Evolutionary conservation across 1,284 basidiomycete species (phyloP).

Genomic region (Afroboletus lepidellus): DNA sequence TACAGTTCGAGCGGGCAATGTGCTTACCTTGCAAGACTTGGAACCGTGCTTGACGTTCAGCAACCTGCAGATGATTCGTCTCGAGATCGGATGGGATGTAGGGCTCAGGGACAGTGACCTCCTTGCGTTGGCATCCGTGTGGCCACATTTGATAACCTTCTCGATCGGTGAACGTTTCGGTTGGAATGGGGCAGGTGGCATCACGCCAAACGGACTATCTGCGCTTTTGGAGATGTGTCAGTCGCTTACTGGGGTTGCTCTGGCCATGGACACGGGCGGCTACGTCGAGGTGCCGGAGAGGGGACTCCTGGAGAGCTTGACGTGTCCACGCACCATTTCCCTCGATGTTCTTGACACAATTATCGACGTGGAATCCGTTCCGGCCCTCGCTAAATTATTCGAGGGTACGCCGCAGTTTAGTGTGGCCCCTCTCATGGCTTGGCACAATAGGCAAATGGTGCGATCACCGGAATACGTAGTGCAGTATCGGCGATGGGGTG

Average conservation of each 20-base stretch:
- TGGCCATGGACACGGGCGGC: background rate
- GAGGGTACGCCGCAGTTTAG: too few relatives aligned
- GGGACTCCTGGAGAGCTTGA: too few relatives aligned
- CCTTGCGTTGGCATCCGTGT: background rate
- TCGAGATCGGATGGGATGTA: background rate
- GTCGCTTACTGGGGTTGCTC: background rate
- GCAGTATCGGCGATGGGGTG: too few relatives aligned
- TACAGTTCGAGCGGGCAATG: background rate
- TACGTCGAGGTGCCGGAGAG: too few relatives aligned
- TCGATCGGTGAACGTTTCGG: background rate
- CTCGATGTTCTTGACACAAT: too few relatives aligned
- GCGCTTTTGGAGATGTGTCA: background rate
- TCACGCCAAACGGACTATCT: background rate
- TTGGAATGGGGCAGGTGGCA: background rate
- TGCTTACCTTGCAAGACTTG: background rate
- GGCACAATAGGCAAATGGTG: too few relatives aligned
- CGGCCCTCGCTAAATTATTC: too few relatives aligned
- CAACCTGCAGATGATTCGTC: background rate
- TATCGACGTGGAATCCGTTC: background rate
- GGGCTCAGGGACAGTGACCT: background rate
- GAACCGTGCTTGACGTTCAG: background rate
- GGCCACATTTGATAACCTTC: background rate
- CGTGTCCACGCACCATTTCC: too few relatives aligned
- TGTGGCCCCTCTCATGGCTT: too few relatives aligned
- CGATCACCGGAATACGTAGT: too few relatives aligned